Evolutionary conservation across 352 stramenopile genomes (phyloP), one percentile per base, ranked within the genome.

Genomic region (Phytophthora tentaculata): DNA sequence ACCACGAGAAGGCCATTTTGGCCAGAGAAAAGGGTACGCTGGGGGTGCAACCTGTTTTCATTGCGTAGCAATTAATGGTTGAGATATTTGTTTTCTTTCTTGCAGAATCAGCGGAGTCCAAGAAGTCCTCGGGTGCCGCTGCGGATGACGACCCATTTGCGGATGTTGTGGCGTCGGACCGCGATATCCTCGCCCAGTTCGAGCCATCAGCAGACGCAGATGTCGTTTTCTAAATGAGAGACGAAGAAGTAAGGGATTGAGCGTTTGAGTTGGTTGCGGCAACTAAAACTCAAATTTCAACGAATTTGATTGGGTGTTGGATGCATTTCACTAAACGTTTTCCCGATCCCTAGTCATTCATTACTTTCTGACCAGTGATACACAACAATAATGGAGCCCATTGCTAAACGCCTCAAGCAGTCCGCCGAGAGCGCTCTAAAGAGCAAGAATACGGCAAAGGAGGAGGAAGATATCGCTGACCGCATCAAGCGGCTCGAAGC

Each of bases 151-250:
- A 94, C 66, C 83, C 85, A 52, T 92, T 91, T 43, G 85, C 79
- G 47, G 81, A 92, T 58, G 80, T 90, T 39, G 76, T 83, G 60
- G 74, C 77, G 50, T 91, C 87, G 56, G 80, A 90, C 65, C 82
- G 77, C 47, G 85, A 95, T 69, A 94, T 95, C 61, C 76, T 95
- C n/a, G 76, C 87, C 58, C 81, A 90, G 55, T 95, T 88, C 57
- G 87, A 95, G 56, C 81, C 80, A 2, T 71, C 87, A 37, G 74
- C 85, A 4, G 87, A 95, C 57, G 76, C 82, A 41, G 87, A 95
- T 51, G 86, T 95, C 43, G 80, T 95, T 17, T 95, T 95, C 73
- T 95, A 91, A 65, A 41, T 24, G 13, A 19, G 22, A 56, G 24
- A 28, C 43, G 19, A 47, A 29, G 23, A 19, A n/a, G n/a, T n/a